Percentiles rank a stretch among this genome's conserved stretches.
phyloP scores from a whole-genome alignment of 108 stramenopile genomes.

The Cyclotella cryptica region DNA sequence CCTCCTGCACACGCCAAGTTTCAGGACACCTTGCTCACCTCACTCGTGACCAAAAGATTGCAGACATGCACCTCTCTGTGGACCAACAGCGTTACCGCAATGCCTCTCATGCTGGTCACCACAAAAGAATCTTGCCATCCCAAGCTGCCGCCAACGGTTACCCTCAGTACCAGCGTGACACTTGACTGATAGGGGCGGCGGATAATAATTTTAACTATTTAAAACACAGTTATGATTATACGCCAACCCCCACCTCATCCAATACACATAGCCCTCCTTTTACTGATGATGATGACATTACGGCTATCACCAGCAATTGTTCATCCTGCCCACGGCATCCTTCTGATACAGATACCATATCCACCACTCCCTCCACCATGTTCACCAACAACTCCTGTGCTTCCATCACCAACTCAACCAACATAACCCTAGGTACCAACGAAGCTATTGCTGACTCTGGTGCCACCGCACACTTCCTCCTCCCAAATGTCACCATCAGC shows the following conservation, averaged over 20 bases:
- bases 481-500: not conserved
- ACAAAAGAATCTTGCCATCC: not conserved
- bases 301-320: not conserved
- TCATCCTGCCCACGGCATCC: too few relatives aligned
- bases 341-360: not conserved
- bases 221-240: not conserved
- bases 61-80: not conserved
- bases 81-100: not conserved
- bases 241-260: not conserved
- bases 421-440: not conserved
- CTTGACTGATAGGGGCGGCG: slow-evolving; percentile 4
- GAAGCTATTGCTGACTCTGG: slow-evolving; percentile 23
- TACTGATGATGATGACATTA: slow-evolving; percentile 9
- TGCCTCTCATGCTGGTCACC: not conserved
- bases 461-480: slow-evolving; percentile 18
- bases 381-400: not conserved
- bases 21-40: not conserved
- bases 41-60: not conserved
- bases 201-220: not conserved
- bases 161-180: not conserved
- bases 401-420: not conserved
- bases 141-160: slow-evolving; percentile 2
- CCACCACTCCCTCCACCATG: too few relatives aligned
- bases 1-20: not conserved
- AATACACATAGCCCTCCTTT: not conserved